Evolutionary conservation across 371 early-diverging fungal species (phyloP), one percentile per base, ranked within the genome.

Genomic region (Syncephalastrum sp.): DNA sequence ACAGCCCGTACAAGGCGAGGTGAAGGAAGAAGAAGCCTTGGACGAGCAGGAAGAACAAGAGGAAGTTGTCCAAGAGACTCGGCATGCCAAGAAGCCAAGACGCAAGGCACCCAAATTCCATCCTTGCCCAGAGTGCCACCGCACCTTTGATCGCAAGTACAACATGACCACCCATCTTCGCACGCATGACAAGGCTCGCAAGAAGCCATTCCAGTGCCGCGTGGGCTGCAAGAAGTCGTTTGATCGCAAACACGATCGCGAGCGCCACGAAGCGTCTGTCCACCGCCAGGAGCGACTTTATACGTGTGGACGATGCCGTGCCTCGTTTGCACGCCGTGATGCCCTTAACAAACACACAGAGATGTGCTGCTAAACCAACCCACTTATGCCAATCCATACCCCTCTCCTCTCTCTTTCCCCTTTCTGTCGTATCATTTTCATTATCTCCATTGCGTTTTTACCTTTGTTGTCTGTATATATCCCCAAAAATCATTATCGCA

Each of bases 151-250:
- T 13, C 79, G 91, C 43, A 77, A 77, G 19, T 89, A 84, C 62
- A 91, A 91, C 65, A 65, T 91, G 50, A 76, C 76, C 61, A 84
- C 86, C 0, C 91, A 91, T 64, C 67, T 82, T 42, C 77, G 75
- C 54, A 90, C 88, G 5, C 91, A 91, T 63, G 78, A 90, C 61
- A 81, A 82, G 21, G 56, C 75, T 12, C 75, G 90, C 29, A 68
- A 74, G 16, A 83, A 82, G 53, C 82, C 77, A 8, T 88, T 79
- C 67, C 23, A 47, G 23, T 91, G 91, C 62, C 54, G 63, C 2
- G 52, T 65, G 0, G 38, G 38, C 8, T 89, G 89, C 48, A 56
- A 50, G 13, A 81, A 77, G 50, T 55, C 70, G 4, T 89, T 87
- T 65, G 81, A 81, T 15, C 77, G 89, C 48, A 79, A 77, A 47